phyloP scores from a whole-genome alignment of 495 filamentous ascomycete species.

The Friedmanniomyces simplex region DNA sequence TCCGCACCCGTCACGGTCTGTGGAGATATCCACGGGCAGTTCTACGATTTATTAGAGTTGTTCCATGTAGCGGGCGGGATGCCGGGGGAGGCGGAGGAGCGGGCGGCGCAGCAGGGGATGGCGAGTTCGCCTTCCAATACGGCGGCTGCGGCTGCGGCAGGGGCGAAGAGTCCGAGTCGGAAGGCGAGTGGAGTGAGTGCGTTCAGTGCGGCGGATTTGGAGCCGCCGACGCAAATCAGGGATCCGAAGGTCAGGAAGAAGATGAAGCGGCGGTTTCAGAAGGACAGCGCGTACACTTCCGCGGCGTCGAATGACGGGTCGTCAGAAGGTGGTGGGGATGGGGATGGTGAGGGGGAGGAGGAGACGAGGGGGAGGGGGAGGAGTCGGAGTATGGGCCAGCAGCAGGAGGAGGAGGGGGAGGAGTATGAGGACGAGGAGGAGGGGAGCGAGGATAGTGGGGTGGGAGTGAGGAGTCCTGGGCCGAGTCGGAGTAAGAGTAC shows the following conservation, averaged over 20 bases:
- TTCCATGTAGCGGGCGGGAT: conserved; percentile 94
- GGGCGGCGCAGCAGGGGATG: conserved; percentile 27
- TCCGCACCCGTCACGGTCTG: conserved; percentile 95
- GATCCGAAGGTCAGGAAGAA: conserved; percentile 73
- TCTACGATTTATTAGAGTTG: conserved; percentile 94
- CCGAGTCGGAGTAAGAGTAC: conserved; percentile 16
- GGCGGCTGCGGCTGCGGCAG: conserved; percentile 39
- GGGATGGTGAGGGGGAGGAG: conserved; percentile 35
- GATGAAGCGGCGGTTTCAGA: conserved; percentile 44
- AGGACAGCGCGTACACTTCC: conserved; percentile 31
- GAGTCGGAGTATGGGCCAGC: conserved; percentile 23
- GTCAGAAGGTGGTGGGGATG: conserved; percentile 42
- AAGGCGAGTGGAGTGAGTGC: conserved; percentile 29
- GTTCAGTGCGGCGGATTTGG: conserved; percentile 70
- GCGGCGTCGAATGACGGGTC: conserved; percentile 35
- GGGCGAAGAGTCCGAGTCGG: conserved; percentile 13
- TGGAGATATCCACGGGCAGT: conserved; percentile 97
- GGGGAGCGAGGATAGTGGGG: conserved; percentile 22
- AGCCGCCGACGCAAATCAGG: conserved; percentile 77
- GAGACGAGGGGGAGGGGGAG: conserved; percentile 35
- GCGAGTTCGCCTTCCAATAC: background rate
- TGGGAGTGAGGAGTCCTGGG: conserved; percentile 16
- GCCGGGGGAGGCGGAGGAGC: conserved; percentile 63
- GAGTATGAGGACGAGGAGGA: conserved; percentile 20
- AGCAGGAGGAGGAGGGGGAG: conserved; percentile 13